Evolutionary conservation across 129 eudicot genomes (phyloP), one percentile per base, ranked within the genome.

Genomic region (Silybum marianum): DNA sequence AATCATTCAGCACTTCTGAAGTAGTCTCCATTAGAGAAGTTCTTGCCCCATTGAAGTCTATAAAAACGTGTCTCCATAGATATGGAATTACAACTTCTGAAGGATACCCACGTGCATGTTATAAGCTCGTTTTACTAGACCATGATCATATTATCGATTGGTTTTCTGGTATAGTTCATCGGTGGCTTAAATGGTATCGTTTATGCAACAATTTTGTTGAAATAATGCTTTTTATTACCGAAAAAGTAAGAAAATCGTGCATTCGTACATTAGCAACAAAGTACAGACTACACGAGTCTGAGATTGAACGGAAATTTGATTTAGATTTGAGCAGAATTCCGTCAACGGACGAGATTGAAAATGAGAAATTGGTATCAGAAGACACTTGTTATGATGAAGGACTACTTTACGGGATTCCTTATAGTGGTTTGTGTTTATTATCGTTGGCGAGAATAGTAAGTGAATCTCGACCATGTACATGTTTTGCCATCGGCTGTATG

Each of bases 101-200:
- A 83, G 99, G 97, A 75, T 74, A 80, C 69, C 84, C 96, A 9
- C 87, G 93, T 16, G 66, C 93, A 32, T 90, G 93, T 73, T 84
- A 72, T 36, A 73, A 75, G 81, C 92, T 95, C 5, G 28, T 95
- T 78, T 84, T 95, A 71, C 91, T 85, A 69, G 97, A 95, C 81
- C 86, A 84, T 40, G 69, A 83, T 84, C 86, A 89, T 67, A 92
- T 95, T 13, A 85, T 95, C 16, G 91, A 88, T 80, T 95, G 97
- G 97, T 95, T 83, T 77, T 79, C 85, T 6, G 99, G 99, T 13
- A 51, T 95, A 80, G 90, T 84, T 73, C 22, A 38, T 26, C 85
- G 97, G 63, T 95, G 98, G 99, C 82, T 90, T 66, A 91, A 88
- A 76, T 95, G 98, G 99, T 95, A 88, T 81, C 63, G 69, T n/a